Evolutionary conservation across 495 filamentous ascomycete genomes (phyloP), one percentile per base, ranked within the genome.

Genomic region (Xylaria scruposa): DNA sequence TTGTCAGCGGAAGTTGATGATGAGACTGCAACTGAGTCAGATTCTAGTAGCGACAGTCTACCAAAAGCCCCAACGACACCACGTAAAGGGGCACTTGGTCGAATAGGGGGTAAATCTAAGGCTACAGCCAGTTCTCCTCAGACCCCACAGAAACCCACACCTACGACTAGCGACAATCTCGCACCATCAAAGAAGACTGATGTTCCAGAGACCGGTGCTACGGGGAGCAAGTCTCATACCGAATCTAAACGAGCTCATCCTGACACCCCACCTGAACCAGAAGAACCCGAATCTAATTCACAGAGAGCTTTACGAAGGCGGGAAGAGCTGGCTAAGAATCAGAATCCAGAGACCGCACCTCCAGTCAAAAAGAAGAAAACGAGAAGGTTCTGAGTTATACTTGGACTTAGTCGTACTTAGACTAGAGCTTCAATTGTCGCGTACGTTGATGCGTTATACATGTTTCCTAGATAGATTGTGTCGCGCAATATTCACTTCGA

Each of bases 291-390:
- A 61, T 76, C 76, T 13, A 77, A 77, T 8, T 71, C 86, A 63
- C 88, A 92, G 74, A 87, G 84, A 65, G 89, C 90, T 5, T 84
- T 90, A 68, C 86, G 87, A 67, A 92, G 88, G 73, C 84, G 91
- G 29, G 85, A 86, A 59, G 87, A 91, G 73, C 75, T 93, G 67
- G 89, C 91, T 74, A 84, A 85, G 62, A 87, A 92, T 62, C 80
- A 93, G n/a, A 89, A 90, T 71, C 85, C 78, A 73, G 90, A 90
- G 74, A 86, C 84, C n/a, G 88, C 89, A 26, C 88, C 85, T 9
- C 85, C 85, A 15, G 88, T 86, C 5, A 38, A 38, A 8, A 78
- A 93, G 91, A 81, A 89, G 88, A 81, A 94, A 92, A 38, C 36
- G 77, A 84, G 91, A 64, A 91, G 86, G 67, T 94, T 86, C 59